Percentiles rank a stretch among this genome's conserved stretches.
phyloP scores from a whole-genome alignment of 305 asterid genomes.

The Solanum chacoense region DNA sequence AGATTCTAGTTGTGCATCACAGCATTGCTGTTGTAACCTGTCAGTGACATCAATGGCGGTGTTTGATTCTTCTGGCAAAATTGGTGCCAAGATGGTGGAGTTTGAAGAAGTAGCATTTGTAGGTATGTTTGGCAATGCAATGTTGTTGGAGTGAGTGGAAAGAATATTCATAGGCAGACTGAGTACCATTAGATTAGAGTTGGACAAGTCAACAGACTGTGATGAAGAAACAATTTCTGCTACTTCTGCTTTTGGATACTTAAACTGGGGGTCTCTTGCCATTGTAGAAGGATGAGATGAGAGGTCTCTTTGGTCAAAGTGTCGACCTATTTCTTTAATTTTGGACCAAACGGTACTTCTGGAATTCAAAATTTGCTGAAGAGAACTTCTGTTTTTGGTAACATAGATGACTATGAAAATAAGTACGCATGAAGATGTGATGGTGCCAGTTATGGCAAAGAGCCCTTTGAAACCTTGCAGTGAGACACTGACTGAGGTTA shows the following conservation, averaged over 20 bases:
- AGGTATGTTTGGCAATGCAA: neutral
- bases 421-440: constrained; percentile 23
- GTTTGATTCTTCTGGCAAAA: neutral
- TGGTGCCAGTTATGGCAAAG: constrained; percentile 20
- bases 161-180: neutral
- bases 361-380: constrained; percentile 11
- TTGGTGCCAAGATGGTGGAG: neutral
- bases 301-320: constrained; percentile 24
- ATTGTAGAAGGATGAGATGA: neutral
- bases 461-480: constrained; percentile 16
- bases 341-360: constrained; percentile 23
- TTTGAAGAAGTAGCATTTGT: neutral
- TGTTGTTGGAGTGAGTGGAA: neutral
- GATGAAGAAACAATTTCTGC: neutral
- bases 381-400: constrained; percentile 9
- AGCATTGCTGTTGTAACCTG: neutral
- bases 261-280: neutral
- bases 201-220: neutral
- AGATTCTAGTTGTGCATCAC: neutral
- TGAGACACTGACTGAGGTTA: constrained; percentile 10
- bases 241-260: neutral
- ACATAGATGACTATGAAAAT: constrained; percentile 14
- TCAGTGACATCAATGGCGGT: neutral
- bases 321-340: constrained; percentile 10
- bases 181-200: neutral